phyloP scores from a whole-genome alignment of 2,329 filamentous ascomycete genomes.

The Gnomoniopsis smithogilvyi region DNA sequence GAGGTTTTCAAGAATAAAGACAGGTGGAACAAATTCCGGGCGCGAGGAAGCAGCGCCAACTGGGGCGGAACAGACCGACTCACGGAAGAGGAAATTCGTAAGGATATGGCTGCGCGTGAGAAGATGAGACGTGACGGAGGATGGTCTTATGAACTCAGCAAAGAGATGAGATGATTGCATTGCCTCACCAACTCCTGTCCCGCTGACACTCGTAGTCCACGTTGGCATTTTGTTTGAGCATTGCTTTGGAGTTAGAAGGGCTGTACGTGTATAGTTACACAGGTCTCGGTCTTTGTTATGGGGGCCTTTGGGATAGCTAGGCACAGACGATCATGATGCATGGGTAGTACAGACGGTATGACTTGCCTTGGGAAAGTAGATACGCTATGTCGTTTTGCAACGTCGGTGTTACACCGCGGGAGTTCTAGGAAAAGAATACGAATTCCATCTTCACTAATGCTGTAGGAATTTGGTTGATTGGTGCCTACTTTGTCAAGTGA shows the following conservation, averaged over 20 bases:
- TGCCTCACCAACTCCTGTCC: neutral
- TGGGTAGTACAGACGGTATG: neutral
- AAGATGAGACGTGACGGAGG: constrained; percentile 78
- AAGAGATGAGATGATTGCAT: constrained; percentile 37
- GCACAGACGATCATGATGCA: neutral
- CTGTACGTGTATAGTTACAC: neutral
- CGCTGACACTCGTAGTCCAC: neutral
- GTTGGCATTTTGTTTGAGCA: neutral
- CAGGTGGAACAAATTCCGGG: constrained; percentile 80
- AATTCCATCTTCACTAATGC: neutral
- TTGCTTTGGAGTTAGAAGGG: constrained; percentile 5
- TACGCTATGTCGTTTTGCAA: neutral
- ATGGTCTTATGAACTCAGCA: constrained; percentile 69
- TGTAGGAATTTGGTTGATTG: neutral
- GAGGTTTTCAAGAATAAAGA: constrained; percentile 94
- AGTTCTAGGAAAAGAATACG: neutral
- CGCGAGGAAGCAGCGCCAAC: constrained; percentile 89
- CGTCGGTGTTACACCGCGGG: neutral
- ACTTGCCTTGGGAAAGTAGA: neutral
- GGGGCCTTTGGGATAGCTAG: neutral
- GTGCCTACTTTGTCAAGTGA: neutral
- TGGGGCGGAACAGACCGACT: constrained; percentile 81
- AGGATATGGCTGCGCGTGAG: constrained; percentile 76
- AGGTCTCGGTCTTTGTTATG: neutral
- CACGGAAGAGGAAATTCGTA: constrained; percentile 82